Evolutionary conservation across 2,329 filamentous ascomycete genomes (phyloP).

Genomic region (Aspergillus quadrilineatus): DNA sequence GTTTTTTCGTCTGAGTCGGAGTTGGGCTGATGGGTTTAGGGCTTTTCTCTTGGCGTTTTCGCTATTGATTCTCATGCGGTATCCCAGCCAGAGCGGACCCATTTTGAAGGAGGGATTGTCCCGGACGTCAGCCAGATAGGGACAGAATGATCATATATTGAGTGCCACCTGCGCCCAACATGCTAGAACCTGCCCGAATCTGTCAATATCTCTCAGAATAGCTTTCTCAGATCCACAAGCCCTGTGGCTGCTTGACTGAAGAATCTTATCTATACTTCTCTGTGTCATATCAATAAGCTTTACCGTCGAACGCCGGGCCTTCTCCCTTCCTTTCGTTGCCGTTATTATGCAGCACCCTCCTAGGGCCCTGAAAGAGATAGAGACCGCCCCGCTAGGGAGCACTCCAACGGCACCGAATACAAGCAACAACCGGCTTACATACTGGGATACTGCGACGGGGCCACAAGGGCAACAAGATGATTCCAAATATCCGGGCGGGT

Average conservation of each 20-base stretch:
- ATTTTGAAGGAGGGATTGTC: constrained; percentile 7
- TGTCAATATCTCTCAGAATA: background rate
- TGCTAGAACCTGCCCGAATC: background rate
- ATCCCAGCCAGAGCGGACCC: constrained; percentile 1
- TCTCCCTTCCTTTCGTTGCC: background rate
- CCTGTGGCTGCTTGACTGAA: background rate
- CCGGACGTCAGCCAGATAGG: constrained; percentile 1
- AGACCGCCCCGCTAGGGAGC: constrained; percentile 2
- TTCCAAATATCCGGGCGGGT: constrained; percentile 19
- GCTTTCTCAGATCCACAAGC: background rate
- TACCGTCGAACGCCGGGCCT: background rate
- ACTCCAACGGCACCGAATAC: background rate
- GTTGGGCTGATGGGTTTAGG: constrained; percentile 16
- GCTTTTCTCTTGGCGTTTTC: constrained; percentile 14
- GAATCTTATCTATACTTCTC: background rate
- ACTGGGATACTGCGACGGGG: constrained; percentile 14
- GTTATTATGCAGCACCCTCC: constrained; percentile 15
- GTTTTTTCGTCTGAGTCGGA: constrained; percentile 1
- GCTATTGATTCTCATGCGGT: constrained; percentile 12
- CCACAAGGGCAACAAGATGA: constrained; percentile 6
- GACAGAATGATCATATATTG: constrained; percentile 8
- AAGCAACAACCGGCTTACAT: constrained; percentile 14
- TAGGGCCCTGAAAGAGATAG: constrained; percentile 10
- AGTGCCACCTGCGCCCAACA: constrained; percentile 3
- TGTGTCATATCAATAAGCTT: background rate